Base-by-base conservation (phyloP, 768 basidiomycete genomes). In the Butyriboletus loyo region DNA sequence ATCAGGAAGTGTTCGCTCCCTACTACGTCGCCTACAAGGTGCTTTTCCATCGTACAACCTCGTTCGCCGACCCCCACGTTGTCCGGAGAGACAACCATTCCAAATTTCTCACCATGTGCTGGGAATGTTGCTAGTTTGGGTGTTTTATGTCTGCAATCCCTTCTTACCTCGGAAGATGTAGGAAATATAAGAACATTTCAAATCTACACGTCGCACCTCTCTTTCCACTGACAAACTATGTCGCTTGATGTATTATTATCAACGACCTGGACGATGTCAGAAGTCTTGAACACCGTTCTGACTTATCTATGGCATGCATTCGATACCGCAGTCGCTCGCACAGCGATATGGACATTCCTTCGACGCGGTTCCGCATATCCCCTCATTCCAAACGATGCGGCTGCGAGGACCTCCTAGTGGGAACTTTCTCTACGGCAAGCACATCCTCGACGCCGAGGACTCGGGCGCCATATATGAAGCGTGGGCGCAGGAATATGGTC, bases 21-120 rank as follows among this genome's bases (percentile, higher is more conserved):
- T 84, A 80, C 56, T 59, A 59, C 8, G 48, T 65, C 53, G 81
- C 77, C 0, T 82, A 75, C 67, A 73, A 67, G 13, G 64, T 64
- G 50, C 59, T 82, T 15, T 79, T 82, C 56, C 67, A 64, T 24
- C 65, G 69, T 8, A 54, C 50, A 5, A 47, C 34, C 47, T n/a
- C n/a, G n/a, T n/a, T n/a, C n/a, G n/a, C n/a, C n/a, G n/a, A 53
- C 8, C 49, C 52, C 27, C 63, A 54, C 53, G 21, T 67, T 45
- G 59, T 55, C 1, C 70, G 71, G n/a, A 59, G 61, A 44, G 49
- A 52, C 25, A 57, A 51, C 27, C 57, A 43, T 7, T 52, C 63
- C 9, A n/a, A n/a, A n/a, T n/a, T n/a, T n/a, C n/a, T n/a, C n/a
- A n/a, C n/a, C n/a, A n/a, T n/a, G n/a, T n/a, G n/a, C n/a, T n/a